Conservation (phyloP, 371 early-diverging fungal species). For the Rhizopus stolonifer region DNA sequence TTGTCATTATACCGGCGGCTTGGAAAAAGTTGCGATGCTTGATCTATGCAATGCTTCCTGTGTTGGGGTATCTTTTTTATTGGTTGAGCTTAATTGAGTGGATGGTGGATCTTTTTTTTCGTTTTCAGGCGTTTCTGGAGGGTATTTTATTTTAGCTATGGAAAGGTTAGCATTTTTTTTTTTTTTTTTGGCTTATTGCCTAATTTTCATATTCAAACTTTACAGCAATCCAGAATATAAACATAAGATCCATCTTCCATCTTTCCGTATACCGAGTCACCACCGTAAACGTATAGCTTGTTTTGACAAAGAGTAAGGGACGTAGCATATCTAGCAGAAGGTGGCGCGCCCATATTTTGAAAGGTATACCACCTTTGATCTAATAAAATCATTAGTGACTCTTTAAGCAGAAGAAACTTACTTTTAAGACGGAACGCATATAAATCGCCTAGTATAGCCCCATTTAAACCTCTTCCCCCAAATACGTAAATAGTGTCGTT, state of each 20-base stretch:
- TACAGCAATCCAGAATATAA: constrained; percentile 63
- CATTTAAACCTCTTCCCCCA: constrained; percentile 61
- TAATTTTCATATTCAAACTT: constrained; percentile 3
- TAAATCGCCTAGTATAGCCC: constrained; percentile 56
- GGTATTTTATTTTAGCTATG: constrained; percentile 54
- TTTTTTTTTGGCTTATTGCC: neutral
- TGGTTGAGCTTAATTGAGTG: too few species aligned
- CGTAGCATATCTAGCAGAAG: constrained; percentile 57
- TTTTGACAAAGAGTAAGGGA: constrained; percentile 56
- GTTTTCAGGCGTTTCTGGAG: constrained; percentile 14
- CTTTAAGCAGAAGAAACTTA: too few species aligned
- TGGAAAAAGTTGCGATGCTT: too few species aligned
- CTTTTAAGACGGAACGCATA: constrained; percentile 64
- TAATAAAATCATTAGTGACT: too few species aligned
- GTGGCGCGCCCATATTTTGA: constrained; percentile 59
- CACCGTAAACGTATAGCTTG: constrained; percentile 61
- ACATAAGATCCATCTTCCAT: constrained; percentile 43
- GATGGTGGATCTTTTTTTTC: constrained; percentile 1
- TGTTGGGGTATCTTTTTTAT: neutral
- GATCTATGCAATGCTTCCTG: neutral
- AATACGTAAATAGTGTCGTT: constrained; percentile 70
- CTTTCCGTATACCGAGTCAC: constrained; percentile 38
- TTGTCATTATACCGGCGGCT: too few species aligned
- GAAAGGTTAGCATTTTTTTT: neutral
- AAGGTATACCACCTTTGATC: constrained; percentile 70